Conservation (phyloP, 805 yeast species). For the Pichia thaimueangensis region DNA sequence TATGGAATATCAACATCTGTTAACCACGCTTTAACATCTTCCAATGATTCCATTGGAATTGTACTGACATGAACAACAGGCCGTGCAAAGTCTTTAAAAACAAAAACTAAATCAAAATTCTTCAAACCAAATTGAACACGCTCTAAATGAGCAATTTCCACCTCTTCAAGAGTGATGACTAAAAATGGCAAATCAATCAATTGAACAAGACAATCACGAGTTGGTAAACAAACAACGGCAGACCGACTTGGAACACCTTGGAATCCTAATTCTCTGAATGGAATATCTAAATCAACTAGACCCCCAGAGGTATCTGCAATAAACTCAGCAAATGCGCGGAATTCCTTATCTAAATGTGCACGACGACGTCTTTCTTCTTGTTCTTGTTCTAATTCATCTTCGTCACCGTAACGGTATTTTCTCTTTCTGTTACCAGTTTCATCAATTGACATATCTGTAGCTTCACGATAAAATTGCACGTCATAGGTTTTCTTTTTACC, state of each 20-base stretch:
- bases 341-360: constrained; percentile 85
- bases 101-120: constrained; percentile 95
- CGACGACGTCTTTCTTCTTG: constrained; percentile 96
- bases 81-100: constrained; percentile 80
- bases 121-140: constrained; percentile 96
- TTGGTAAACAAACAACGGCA: constrained; percentile 91
- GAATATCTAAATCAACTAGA: constrained; percentile 79
- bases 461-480: constrained; percentile 94
- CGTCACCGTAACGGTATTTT: constrained; percentile 87
- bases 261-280: constrained; percentile 94
- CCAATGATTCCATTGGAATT: constrained; percentile 86
- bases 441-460: constrained; percentile 91
- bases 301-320: constrained; percentile 87
- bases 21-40: constrained; percentile 92
- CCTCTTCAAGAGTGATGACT: constrained; percentile 84
- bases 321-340: constrained; percentile 79
- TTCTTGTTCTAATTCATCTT: constrained; percentile 96
- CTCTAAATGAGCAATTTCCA: constrained; percentile 92
- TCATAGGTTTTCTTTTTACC: constrained; percentile 95
- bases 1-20: constrained; percentile 96
- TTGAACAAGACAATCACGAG: constrained; percentile 93
- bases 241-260: constrained; percentile 96
- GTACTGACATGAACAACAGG: constrained; percentile 93
- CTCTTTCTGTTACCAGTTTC: constrained; percentile 95
- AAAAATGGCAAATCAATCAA: constrained; percentile 91